Evolutionary conservation across 257 asterid genomes (phyloP).

Genomic region (Craterostigma plantagineum): DNA sequence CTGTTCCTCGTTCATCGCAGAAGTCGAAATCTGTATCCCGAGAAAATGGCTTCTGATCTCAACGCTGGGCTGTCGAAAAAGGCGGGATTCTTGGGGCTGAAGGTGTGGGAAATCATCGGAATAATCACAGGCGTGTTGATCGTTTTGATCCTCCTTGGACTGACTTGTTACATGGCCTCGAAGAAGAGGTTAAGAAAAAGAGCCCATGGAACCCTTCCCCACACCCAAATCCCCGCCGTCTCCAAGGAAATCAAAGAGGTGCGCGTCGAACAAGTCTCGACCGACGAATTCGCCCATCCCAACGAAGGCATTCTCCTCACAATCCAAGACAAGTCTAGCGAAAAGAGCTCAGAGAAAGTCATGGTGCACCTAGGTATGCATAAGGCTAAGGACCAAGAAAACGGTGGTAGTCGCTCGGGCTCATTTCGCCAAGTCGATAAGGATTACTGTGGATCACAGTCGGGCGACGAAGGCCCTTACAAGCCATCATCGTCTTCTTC

Average conservation of each 20-base stretch:
- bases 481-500: conserved; percentile 36
- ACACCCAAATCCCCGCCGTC: conserved; percentile 47
- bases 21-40: too few species aligned
- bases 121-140: conserved; percentile 56
- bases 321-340: conserved; percentile 56
- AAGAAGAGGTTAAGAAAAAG: conserved; percentile 36
- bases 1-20: too few species aligned
- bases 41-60: conserved; percentile 86
- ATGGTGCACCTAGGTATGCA: conserved; percentile 59
- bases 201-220: conserved; percentile 31
- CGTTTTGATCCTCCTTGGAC: conserved; percentile 41
- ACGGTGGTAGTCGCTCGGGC: conserved; percentile 55
- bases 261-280: conserved; percentile 62
- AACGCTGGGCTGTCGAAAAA: conserved; percentile 38
- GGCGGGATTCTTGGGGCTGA: conserved; percentile 50
- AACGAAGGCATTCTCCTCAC: conserved; percentile 64
- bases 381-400: too few species aligned
- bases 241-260: conserved; percentile 90
- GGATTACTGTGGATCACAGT: conserved; percentile 53
- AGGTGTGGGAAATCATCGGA: conserved; percentile 87
- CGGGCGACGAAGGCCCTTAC: conserved; percentile 82
- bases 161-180: conserved; percentile 54
- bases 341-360: conserved; percentile 65
- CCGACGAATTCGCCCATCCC: conserved; percentile 37
- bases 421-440: conserved; percentile 55